A percentile compares a stretch with the other conserved stretches of the same genome.
These are phyloP conservation scores for Solanum hybrid DNA, from an alignment of 305 asterid genomes.

Conservation along the genomic window DNA sequence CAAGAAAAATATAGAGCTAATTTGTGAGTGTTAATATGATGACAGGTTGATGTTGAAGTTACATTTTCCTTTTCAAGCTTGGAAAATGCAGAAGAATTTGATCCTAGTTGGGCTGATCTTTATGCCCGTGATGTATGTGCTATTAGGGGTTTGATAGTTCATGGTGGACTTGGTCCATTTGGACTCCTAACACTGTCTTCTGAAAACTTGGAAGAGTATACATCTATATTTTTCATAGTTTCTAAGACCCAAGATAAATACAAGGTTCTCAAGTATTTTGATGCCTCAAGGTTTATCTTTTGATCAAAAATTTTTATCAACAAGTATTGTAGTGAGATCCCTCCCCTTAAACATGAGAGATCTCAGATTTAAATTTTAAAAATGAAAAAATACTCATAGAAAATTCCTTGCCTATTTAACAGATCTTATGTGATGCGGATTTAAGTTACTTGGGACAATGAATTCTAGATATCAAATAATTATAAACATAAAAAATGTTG, in stretches of 20 bases:
- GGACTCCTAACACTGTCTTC: conserved; percentile 11
- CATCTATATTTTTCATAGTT: conserved; percentile 30
- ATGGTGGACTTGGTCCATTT: neutral
- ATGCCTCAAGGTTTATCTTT: neutral
- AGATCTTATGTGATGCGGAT: neutral
- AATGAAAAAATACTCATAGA: neutral
- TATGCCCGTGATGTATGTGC: neutral
- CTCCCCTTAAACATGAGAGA: neutral
- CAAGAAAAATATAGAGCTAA: neutral
- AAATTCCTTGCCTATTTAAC: neutral
- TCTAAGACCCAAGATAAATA: conserved; percentile 4
- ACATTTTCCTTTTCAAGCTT: neutral
- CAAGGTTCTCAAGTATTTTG: neutral
- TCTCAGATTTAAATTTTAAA: neutral
- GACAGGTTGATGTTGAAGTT: conserved; percentile 6
- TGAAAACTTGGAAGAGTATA: conserved; percentile 20
- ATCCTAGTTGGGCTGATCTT: neutral
- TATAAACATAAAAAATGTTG: neutral
- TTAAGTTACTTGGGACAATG: neutral
- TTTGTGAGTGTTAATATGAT: neutral
- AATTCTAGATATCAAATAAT: neutral
- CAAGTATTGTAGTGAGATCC: neutral
- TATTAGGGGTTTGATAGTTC: neutral
- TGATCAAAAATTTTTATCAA: neutral
- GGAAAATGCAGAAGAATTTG: no score